A percentile compares a stretch with the other conserved stretches of the same genome.
Evolutionary conservation across 2,329 filamentous ascomycete genomes (phyloP).

Genomic region (Fusarium sarcochroum): DNA sequence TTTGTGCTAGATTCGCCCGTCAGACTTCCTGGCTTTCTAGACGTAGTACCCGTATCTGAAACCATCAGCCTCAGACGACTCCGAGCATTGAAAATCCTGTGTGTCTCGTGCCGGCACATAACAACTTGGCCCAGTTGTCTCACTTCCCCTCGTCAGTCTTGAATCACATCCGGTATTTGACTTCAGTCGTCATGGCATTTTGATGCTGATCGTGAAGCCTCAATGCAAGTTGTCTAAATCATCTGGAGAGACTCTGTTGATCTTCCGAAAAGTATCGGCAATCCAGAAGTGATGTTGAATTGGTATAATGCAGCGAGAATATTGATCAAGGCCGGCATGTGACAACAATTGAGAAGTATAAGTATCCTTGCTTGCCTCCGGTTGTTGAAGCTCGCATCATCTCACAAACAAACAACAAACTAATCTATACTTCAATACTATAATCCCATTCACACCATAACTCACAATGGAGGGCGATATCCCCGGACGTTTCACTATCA

Average conservation of each 20-base stretch:
- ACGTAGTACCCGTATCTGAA: background rate
- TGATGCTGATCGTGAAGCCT: background rate
- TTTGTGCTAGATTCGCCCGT: no score
- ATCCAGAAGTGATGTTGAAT: background rate
- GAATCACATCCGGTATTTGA: background rate
- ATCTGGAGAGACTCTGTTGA: background rate
- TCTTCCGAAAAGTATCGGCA: background rate
- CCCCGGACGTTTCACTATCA: constrained; percentile 14
- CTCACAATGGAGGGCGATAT: constrained; percentile 1
- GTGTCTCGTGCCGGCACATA: no score
- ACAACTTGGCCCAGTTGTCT: no score
- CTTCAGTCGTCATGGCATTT: background rate
- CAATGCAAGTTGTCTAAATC: background rate
- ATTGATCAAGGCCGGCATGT: background rate
- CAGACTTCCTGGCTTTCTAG: background rate
- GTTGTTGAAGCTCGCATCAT: no score
- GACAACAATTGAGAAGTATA: background rate
- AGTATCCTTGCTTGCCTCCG: background rate
- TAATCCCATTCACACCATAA: no score
- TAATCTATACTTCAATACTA: no score
- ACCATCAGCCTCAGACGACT: no score
- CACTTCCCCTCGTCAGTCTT: background rate
- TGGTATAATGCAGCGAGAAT: background rate
- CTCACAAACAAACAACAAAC: no score
- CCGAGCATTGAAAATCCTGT: no score